These are phyloP conservation scores for Selaginella tamariscina DNA, from an alignment of 75 land plant species.

Conservation along the genomic window DNA sequence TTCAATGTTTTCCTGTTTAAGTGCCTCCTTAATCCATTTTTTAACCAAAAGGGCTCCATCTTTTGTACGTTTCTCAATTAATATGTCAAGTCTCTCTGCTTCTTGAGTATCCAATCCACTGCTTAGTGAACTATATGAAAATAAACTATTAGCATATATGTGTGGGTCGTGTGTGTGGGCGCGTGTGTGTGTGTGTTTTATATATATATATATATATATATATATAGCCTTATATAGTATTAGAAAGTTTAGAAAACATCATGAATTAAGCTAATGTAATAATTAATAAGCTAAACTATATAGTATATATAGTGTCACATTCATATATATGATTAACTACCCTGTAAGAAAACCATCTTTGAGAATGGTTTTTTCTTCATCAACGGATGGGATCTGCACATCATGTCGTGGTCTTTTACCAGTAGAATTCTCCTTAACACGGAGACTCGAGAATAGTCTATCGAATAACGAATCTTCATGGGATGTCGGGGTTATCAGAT, in stretches of 20 bases:
- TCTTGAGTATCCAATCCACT: conserved; percentile 42
- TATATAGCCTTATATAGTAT: too few species aligned
- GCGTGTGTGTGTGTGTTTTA: too few species aligned
- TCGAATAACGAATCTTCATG: conserved; percentile 85
- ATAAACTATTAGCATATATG: too few species aligned
- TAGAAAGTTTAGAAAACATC: too few species aligned
- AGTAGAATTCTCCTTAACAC: conserved; percentile 25
- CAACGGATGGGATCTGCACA: conserved; percentile 2
- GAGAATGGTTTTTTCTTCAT: conserved; percentile 6
- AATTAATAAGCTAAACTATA: too few species aligned
- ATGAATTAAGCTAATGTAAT: too few species aligned
- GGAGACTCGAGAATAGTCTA: conserved; percentile 55
- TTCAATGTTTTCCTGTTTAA: conserved; percentile 45
- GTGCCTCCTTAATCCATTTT: conserved; percentile 69
- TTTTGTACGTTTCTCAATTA: conserved; percentile 66
- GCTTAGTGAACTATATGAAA: conserved; percentile 68
- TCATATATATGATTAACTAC: too few species aligned
- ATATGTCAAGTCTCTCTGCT: conserved; percentile 44
- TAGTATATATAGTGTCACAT: too few species aligned
- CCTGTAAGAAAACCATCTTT: conserved; percentile 16
- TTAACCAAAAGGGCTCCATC: conserved; percentile 56
- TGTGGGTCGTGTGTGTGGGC: too few species aligned
- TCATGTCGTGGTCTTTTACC: background rate
- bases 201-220: too few species aligned
- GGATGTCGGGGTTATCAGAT: conserved; percentile 80